These are phyloP conservation scores for Apiospora marii DNA, from an alignment of 2,329 filamentous ascomycete genomes.

Conservation along the genomic window DNA sequence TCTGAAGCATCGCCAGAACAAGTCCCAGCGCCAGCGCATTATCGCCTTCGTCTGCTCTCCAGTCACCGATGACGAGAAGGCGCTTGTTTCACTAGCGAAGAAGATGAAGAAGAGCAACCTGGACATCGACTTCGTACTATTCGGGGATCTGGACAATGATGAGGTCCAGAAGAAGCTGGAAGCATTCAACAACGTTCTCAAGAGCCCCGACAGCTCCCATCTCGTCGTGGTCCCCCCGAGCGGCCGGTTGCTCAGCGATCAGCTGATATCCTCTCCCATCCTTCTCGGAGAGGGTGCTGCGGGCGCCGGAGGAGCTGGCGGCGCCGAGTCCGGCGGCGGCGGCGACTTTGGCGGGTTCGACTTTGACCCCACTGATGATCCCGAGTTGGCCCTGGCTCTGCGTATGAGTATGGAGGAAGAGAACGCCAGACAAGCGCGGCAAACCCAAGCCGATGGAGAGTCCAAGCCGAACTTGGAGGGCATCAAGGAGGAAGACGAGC, in stretches of 20 bases:
- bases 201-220: slow-evolving; percentile 89
- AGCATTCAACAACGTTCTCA: slow-evolving; percentile 92
- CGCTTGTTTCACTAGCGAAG: slow-evolving; percentile 87
- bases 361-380: slow-evolving; percentile 90
- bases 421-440: slow-evolving; percentile 89
- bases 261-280: slow-evolving; percentile 88
- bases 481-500: slow-evolving; percentile 82
- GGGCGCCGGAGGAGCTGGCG: slow-evolving; percentile 60
- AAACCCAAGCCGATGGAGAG: slow-evolving; percentile 77
- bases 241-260: slow-evolving; percentile 90
- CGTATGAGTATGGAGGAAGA: slow-evolving; percentile 99
- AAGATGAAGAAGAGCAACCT: slow-evolving; percentile 99
- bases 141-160: slow-evolving; percentile 91
- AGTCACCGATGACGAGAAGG: slow-evolving; percentile 87
- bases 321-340: slow-evolving; percentile 64
- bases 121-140: slow-evolving; percentile 92
- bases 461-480: slow-evolving; percentile 80
- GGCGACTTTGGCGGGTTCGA: slow-evolving; percentile 81
- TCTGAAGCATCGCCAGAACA: slow-evolving; percentile 97
- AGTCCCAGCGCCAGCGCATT: slow-evolving; percentile 94
- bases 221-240: slow-evolving; percentile 90
- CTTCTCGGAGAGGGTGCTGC: slow-evolving; percentile 80
- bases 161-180: slow-evolving; percentile 90
- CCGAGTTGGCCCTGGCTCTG: slow-evolving; percentile 90
- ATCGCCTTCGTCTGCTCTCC: slow-evolving; percentile 97